Evolutionary conservation across 2,329 filamentous ascomycete genomes (phyloP), one percentile per base, ranked within the genome.

Genomic region (Phaeoacremonium minimum): DNA sequence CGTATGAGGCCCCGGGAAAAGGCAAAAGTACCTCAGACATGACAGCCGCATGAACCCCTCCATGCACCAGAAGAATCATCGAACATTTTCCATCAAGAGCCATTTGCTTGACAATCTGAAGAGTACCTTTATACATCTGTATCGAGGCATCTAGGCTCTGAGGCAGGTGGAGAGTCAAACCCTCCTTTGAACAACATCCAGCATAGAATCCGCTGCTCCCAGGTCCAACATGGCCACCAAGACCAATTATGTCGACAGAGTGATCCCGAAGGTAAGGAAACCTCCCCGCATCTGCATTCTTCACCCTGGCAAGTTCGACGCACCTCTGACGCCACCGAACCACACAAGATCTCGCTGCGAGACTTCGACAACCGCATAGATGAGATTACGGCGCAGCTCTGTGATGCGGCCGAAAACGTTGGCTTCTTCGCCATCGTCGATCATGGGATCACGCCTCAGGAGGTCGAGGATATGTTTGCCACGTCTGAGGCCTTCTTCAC

Each of bases 351-450:
- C 48, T 79, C 75, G 4, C 61, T 80, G 12, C 61, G 56, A 31
- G 58, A 77, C 49, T 80, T 77, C 46, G 60, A 68, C 18, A 46
- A 50, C n/a, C 67, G 75, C 30, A 65, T 75, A 45, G 64, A 72
- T 35, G 62, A 71, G 30, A 78, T 80, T 45, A 76, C 73, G 0
- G 36, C 50, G 1, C 53, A 78, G 42, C 61, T 79, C 7, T 58
- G 73, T 42, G 40, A 66, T 20, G 75, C 76, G 4, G 71, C 76
- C 1, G 72, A 78, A 44, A 75, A 73, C 6, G 69, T 71, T 28
- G 75, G 76, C 7, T 80, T 80, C 62, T 80, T 80, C 54, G 69
- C 64, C 16, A 46, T 80, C 4, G 56, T 68, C 15, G 64, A 78
- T 46, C 75, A 78, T 40, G 49, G 62, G 55, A 41, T 61, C 40